Evolutionary conservation across 2,329 filamentous ascomycete genomes (phyloP).

Genomic region (Sarocladium kiliense): DNA sequence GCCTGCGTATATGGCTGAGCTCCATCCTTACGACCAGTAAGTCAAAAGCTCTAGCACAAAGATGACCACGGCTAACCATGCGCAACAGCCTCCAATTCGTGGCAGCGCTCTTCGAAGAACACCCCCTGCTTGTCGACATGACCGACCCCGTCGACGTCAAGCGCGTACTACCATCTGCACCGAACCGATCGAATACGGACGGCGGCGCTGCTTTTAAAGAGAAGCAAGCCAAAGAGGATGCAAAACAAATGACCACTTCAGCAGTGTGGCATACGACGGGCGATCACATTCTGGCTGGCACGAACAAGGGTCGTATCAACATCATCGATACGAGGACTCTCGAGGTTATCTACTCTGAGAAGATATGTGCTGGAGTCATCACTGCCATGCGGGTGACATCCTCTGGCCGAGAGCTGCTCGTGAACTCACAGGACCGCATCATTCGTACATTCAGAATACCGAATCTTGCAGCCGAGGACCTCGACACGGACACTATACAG

Average conservation of each 20-base stretch:
- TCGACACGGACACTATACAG: slow-evolving; percentile 81
- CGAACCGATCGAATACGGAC: slow-evolving; percentile 67
- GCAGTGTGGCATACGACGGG: slow-evolving; percentile 83
- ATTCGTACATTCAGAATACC: slow-evolving; percentile 90
- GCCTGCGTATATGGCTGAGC: slow-evolving; percentile 90
- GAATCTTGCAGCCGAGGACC: slow-evolving; percentile 60
- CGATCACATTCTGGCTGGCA: slow-evolving; percentile 85
- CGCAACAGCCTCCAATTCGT: slow-evolving; percentile 71
- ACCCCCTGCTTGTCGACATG: slow-evolving; percentile 82
- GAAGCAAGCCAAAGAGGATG: slow-evolving; percentile 86
- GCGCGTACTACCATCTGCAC: slow-evolving; percentile 73
- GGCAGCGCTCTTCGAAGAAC: slow-evolving; percentile 88
- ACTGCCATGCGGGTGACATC: slow-evolving; percentile 77
- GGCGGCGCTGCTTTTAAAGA: slow-evolving; percentile 66
- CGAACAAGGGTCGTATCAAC: slow-evolving; percentile 93
- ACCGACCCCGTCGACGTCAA: slow-evolving; percentile 65
- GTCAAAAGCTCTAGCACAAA: slow-evolving; percentile 14
- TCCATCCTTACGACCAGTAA: slow-evolving; percentile 87
- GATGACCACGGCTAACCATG: not conserved
- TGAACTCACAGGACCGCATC: slow-evolving; percentile 92
- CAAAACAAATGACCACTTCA: slow-evolving; percentile 90
- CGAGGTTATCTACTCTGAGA: slow-evolving; percentile 82
- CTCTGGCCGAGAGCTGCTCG: slow-evolving; percentile 80
- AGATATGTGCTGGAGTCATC: slow-evolving; percentile 81
- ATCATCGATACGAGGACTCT: slow-evolving; percentile 80